phyloP scores from a whole-genome alignment of 495 filamentous ascomycete species.

The Podospora comata region DNA sequence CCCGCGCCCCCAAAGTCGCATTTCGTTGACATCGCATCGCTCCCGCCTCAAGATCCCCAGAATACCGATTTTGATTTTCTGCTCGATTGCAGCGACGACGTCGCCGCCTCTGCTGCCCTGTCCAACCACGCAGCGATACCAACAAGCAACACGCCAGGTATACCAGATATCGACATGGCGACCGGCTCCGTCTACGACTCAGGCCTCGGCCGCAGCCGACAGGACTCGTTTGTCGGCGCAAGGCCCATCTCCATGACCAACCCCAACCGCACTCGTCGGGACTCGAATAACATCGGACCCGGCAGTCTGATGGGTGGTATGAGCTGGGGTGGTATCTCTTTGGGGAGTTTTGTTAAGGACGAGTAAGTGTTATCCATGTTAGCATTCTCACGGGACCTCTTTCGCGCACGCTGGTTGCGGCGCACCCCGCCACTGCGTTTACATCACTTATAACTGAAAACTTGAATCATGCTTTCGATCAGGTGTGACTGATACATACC shows the following conservation, averaged over 20 bases:
- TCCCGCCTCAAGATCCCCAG: constrained; percentile 23
- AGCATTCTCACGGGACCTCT: too few relatives aligned
- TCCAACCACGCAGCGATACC: constrained; percentile 11
- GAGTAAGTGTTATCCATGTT: constrained; percentile 66
- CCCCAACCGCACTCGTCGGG: constrained; percentile 63
- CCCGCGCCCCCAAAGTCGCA: constrained; percentile 35
- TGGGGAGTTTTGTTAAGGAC: constrained; percentile 95
- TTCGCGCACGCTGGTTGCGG: background rate
- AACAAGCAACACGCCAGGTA: constrained; percentile 16
- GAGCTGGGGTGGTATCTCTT: constrained; percentile 96
- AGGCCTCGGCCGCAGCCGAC: constrained; percentile 51
- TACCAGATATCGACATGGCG: constrained; percentile 54
- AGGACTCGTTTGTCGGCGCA: constrained; percentile 79
- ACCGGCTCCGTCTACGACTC: constrained; percentile 58
- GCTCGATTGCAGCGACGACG: constrained; percentile 29
- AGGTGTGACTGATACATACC: constrained; percentile 27
- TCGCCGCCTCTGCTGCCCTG: constrained; percentile 9
- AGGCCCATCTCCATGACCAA: constrained; percentile 83
- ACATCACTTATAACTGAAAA: background rate
- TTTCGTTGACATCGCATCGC: constrained; percentile 18
- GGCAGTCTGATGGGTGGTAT: constrained; percentile 88
- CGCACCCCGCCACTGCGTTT: constrained; percentile 19
- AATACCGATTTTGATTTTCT: constrained; percentile 37
- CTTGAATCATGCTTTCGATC: background rate
- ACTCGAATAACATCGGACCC: constrained; percentile 59